Base-by-base conservation (phyloP, 805 yeast species). In the Lipomyces sp. region DNA sequence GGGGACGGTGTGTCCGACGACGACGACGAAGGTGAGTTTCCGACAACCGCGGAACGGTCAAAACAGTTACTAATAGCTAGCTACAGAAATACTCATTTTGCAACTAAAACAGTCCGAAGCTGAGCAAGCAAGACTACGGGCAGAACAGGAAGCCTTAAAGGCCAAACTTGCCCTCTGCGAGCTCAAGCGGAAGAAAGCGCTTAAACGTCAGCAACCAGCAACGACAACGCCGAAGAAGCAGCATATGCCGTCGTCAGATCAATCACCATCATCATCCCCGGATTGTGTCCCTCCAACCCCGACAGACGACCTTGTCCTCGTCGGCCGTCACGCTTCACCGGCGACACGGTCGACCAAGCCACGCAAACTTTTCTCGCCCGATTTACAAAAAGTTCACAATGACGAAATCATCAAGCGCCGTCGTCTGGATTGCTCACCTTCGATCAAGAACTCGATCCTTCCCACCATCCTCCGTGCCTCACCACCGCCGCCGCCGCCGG, bases 381-480 rank as follows among this genome's bases (percentile, higher is more conserved):
- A 37, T 3, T 57, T 57, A 15, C 63, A 53, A 18, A 42, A 55
- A 32, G 33, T 42, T 11, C 53, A 57, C 18, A 39, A 62, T 18
- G 57, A 48, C 15, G 69, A 65, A 29, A 62, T 65, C 57, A 37
- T 54, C 18, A 62, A 62, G 32, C 65, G 69, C 10, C 51, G 69
- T 8, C 54, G 50, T 37, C 10, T 64, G 11, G 64, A 53, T 11
- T 60, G 11, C 34, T 60, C 67, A 2, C 50, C 67, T 2, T 34
- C 64, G 2, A 61, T 64, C 35, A 62, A 53, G 15, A 53, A 57
- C 53, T 64, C 64, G 42, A 8, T 61, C 11, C 60, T 48, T 11
- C 50, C 59, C 32, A 29, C 48, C 18, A 24, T 42, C 18, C 48
- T 42, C 7, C 48, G 59, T 30, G 24, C 59, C 10, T 24, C 34